phyloP scores from a whole-genome alignment of 805 yeast species.

The Candida mattraensis region DNA sequence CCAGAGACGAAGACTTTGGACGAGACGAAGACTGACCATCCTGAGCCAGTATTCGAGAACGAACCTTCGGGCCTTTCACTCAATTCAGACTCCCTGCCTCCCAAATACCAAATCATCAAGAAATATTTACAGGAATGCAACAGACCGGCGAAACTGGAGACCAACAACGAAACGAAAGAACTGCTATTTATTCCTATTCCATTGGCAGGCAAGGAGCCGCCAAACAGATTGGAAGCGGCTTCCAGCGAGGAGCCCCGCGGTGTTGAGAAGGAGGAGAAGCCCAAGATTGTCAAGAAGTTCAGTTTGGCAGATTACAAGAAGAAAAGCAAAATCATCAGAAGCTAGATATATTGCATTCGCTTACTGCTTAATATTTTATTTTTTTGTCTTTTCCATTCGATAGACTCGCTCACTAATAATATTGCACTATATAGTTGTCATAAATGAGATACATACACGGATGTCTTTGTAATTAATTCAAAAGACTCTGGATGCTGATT shows the following conservation, averaged over 20 bases:
- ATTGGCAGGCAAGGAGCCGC: constrained; percentile 9
- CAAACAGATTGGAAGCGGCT: constrained; percentile 11
- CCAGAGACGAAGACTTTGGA: constrained; percentile 6
- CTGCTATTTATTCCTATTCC: constrained; percentile 18
- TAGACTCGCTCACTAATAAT: too few relatives aligned
- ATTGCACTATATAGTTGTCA: too few relatives aligned
- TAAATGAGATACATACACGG: too few relatives aligned
- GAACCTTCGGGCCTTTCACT: constrained; percentile 11
- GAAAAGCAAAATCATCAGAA: too few relatives aligned
- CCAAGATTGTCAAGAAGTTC: constrained; percentile 52
- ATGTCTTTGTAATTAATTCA: constrained; percentile 17
- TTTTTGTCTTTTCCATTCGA: not conserved
- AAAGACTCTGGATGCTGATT: constrained; percentile 29
- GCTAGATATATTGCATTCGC: too few relatives aligned
- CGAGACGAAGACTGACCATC: constrained; percentile 4
- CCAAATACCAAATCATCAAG: constrained; percentile 25
- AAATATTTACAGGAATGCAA: constrained; percentile 15
- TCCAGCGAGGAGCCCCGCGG: constrained; percentile 8
- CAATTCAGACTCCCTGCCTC: constrained; percentile 19
- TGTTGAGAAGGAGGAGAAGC: constrained; percentile 24
- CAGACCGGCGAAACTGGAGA: not conserved
- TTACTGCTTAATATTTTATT: not conserved
- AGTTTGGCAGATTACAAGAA: constrained; percentile 76
- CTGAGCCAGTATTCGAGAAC: constrained; percentile 4
- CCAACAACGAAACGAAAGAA: constrained; percentile 4